Percentiles rank a stretch among this genome's conserved stretches.
These are phyloP conservation scores for Uronychia binucleata DNA, from an alignment of 73 alveolate genomes.

Conservation along the genomic window DNA sequence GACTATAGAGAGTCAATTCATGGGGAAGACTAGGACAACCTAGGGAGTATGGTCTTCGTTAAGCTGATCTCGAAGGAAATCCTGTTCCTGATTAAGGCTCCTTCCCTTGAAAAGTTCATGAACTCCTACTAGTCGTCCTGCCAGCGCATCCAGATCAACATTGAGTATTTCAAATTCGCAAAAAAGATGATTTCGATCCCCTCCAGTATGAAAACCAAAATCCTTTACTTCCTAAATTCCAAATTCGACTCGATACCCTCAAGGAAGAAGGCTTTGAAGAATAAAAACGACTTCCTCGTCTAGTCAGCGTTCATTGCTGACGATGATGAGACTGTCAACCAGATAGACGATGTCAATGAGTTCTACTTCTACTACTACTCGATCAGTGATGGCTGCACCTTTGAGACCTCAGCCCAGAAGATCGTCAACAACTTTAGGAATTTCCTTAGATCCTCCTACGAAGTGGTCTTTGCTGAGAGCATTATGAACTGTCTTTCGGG, in stretches of 20 bases:
- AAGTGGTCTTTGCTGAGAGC: neutral
- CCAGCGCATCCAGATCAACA: neutral
- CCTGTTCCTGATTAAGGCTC: neutral
- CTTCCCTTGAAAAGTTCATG: neutral
- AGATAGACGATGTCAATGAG: neutral
- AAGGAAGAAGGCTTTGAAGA: neutral
- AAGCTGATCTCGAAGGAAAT: neutral
- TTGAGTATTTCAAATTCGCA: neutral
- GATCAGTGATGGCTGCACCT: neutral
- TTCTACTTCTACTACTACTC: neutral
- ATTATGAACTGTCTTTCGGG: neutral
- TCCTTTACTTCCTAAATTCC: neutral
- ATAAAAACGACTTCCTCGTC: neutral
- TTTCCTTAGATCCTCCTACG: neutral
- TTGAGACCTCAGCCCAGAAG: neutral
- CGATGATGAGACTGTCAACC: neutral
- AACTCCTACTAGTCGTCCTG: neutral
- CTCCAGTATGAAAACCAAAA: neutral
- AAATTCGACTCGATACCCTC: neutral
- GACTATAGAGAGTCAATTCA: neutral
- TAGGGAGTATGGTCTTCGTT: neutral
- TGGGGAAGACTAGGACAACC: neutral
- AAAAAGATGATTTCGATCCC: neutral
- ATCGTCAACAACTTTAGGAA: neutral
- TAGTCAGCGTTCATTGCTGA: neutral